Evolutionary conservation across 2,329 filamentous ascomycete species (phyloP).

Genomic region (Huntiella abstrusa): DNA sequence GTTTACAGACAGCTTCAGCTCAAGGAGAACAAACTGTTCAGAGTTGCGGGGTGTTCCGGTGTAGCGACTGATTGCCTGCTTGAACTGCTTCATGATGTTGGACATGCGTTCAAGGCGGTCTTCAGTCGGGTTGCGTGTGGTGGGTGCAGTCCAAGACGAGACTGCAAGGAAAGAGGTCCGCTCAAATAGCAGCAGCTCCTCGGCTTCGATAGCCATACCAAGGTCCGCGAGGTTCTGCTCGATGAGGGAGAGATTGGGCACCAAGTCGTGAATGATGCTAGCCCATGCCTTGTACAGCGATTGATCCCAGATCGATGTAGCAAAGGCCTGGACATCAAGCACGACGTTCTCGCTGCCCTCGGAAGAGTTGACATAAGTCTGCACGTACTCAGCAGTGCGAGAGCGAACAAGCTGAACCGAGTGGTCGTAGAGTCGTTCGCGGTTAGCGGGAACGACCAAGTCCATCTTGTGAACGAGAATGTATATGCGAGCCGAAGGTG

Average conservation of each 20-base stretch:
- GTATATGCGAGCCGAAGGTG: constrained; percentile 65
- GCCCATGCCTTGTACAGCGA: constrained; percentile 97
- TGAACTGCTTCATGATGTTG: constrained; percentile 97
- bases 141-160: constrained; percentile 66
- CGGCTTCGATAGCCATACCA: constrained; percentile 70
- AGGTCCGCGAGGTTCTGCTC: constrained; percentile 70
- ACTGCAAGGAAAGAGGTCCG: constrained; percentile 90
- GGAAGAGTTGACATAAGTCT: constrained; percentile 7
- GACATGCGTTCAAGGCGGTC: constrained; percentile 88
- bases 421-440: constrained; percentile 69
- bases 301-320: constrained; percentile 97
- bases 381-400: constrained; percentile 40
- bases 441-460: constrained; percentile 62
- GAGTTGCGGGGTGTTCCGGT: constrained; percentile 64
- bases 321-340: constrained; percentile 60
- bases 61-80: constrained; percentile 61
- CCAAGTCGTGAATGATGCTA: constrained; percentile 89
- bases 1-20: constrained; percentile 53
- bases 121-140: constrained; percentile 63
- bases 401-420: constrained; percentile 58
- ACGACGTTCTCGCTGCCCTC: constrained; percentile 17
- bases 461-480: constrained; percentile 99
- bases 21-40: constrained; percentile 64
- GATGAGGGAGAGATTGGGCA: constrained; percentile 81
- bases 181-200: constrained; percentile 89